A percentile compares a stretch with the other conserved stretches of the same genome.
Evolutionary conservation across 176 grass and related monocot genomes (phyloP).

Genomic region (Eleusine indica): DNA sequence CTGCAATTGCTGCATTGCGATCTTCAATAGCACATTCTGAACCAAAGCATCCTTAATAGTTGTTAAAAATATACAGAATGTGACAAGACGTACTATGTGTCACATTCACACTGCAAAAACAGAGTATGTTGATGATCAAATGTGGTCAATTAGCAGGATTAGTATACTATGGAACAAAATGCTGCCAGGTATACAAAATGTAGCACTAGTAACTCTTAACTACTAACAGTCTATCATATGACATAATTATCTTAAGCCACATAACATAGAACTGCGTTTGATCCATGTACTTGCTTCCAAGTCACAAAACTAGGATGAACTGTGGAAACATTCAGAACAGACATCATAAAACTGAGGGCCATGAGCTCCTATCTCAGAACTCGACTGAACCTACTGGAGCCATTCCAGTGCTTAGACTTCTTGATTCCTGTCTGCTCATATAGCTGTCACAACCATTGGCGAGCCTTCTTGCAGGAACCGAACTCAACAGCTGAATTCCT

Average conservation of each 20-base stretch:
- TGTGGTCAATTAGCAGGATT: slow-evolving; percentile 52
- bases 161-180: slow-evolving; percentile 26
- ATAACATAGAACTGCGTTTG: slow-evolving; percentile 33
- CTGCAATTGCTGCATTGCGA: neutral
- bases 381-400: slow-evolving; percentile 77
- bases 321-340: slow-evolving; percentile 36
- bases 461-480: slow-evolving; percentile 58
- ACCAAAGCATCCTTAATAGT: neutral
- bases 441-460: slow-evolving; percentile 73
- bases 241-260: slow-evolving; percentile 42
- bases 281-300: slow-evolving; percentile 55
- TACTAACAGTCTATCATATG: slow-evolving; percentile 52
- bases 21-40: slow-evolving; percentile 8
- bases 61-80: slow-evolving; percentile 7
- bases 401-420: slow-evolving; percentile 62
- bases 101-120: slow-evolving; percentile 7
- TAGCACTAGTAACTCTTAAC: slow-evolving; percentile 23
- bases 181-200: slow-evolving; percentile 39
- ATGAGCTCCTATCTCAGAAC: slow-evolving; percentile 55
- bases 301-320: slow-evolving; percentile 45
- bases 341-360: neutral
- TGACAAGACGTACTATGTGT: slow-evolving; percentile 13
- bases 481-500: slow-evolving; percentile 58
- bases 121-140: slow-evolving; percentile 34
- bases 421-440: slow-evolving; percentile 56